Evolutionary conservation across 257 asterid species (phyloP), one percentile per base, ranked within the genome.

Genomic region (Solanum ossicruentum): DNA sequence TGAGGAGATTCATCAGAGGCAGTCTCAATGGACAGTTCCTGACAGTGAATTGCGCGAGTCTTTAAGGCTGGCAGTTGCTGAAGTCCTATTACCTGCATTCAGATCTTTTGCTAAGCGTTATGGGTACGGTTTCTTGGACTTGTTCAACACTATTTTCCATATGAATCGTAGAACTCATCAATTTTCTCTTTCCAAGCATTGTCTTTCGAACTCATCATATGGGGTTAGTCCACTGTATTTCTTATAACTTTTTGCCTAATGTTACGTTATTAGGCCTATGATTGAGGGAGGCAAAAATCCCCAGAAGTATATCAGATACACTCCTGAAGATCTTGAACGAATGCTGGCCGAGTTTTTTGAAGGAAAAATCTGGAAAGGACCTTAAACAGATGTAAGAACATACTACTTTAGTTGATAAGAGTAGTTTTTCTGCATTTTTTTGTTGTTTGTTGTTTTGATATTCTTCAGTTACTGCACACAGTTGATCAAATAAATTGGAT

Each of bases 21-120:
- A 97, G 67, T 97, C 99, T 56, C 98, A 95, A 83, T 97, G 99
- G 99, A 97, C 98, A 1, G 98, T 97, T 61, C 98, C 99, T 10
- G 99, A 97, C 87, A 97, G 98, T 70, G 99, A 97, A 77, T 89
- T 97, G 79, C 94, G 99, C 10, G 98, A 97, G 91, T 95, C 97
- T 5, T 84, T 97, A 90, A 92, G 98, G 92, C 94, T 95, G 7
- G 98, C 99, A 0, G 99, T 97, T 70, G 99, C 99, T 39, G 99
- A 97, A 89, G 98, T 97, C 90, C 91, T 97, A 17, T 89, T 97
- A 85, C 98, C 99, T 73, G 99, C 99, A 1, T 97, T 91, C 83
- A 89, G 98, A 85, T 97, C 99, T 84, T 97, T 97, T 90, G 66
- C 88, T 17, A 91, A 91, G 85, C 98, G 98, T 66, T 95, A 89